Conservation (phyloP, 2,329 filamentous ascomycete species). For the Monosporascus cannonballus region DNA sequence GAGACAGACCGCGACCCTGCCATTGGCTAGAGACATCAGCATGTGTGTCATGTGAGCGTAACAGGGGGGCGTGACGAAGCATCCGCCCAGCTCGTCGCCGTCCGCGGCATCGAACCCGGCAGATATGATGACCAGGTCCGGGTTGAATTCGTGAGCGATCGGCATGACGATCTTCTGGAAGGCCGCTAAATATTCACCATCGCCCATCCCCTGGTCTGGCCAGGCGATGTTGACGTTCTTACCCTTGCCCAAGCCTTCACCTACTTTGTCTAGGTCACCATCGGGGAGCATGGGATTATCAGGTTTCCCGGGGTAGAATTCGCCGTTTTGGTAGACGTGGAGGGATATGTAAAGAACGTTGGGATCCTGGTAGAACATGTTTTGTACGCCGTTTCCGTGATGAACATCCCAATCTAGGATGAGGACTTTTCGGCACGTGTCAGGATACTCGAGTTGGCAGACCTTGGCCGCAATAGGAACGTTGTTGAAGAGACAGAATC, state of each 20-base stretch:
- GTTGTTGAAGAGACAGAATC: constrained; percentile 98
- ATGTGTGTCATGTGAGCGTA: constrained; percentile 99
- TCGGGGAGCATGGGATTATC: constrained; percentile 52
- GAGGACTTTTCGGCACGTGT: constrained; percentile 78
- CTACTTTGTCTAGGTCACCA: constrained; percentile 55
- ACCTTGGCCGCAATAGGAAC: constrained; percentile 87
- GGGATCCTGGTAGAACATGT: constrained; percentile 90
- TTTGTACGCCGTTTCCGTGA: constrained; percentile 87
- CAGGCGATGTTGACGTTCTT: constrained; percentile 63
- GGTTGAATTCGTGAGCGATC: constrained; percentile 86
- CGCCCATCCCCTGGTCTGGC: constrained; percentile 76
- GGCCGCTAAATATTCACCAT: constrained; percentile 93
- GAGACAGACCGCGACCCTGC: constrained; percentile 85
- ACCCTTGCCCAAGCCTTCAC: constrained; percentile 47
- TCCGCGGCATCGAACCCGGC: constrained; percentile 94
- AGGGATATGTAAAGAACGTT: constrained; percentile 95
- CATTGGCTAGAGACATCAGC: constrained; percentile 89
- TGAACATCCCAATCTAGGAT: constrained; percentile 89
- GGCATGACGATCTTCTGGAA: constrained; percentile 97
- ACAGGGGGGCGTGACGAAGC: constrained; percentile 83
- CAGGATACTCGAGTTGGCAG: constrained; percentile 75
- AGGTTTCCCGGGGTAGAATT: constrained; percentile 74
- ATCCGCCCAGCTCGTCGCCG: constrained; percentile 87
- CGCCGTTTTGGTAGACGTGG: constrained; percentile 78
- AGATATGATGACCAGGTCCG: constrained; percentile 90